Evolutionary conservation across 2,329 filamentous ascomycete genomes (phyloP).

Genomic region (Colletotrichum karsti): DNA sequence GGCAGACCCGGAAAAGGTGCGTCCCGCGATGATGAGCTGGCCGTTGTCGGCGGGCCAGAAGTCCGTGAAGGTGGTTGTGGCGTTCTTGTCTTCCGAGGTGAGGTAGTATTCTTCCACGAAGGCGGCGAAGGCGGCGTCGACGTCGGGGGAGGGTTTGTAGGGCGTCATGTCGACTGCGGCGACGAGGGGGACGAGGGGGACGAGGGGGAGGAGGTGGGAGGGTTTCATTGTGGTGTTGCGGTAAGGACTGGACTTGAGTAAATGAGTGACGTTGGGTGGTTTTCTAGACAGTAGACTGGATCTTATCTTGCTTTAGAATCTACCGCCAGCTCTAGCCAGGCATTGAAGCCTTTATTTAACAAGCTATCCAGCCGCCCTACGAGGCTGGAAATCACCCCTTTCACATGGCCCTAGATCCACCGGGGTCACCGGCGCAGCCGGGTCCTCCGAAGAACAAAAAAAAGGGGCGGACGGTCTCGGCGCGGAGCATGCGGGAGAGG

Average conservation of each 20-base stretch:
- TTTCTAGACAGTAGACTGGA: too few species aligned
- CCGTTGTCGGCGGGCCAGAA: slow-evolving; percentile 16
- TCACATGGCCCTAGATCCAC: background rate
- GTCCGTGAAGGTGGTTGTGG: slow-evolving; percentile 9
- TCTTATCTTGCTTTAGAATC: too few species aligned
- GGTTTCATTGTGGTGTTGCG: slow-evolving; percentile 8
- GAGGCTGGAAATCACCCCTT: too few species aligned
- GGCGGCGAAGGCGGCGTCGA: background rate
- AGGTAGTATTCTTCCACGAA: slow-evolving; percentile 19
- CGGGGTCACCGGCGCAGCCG: background rate
- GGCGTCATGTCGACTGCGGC: slow-evolving; percentile 9
- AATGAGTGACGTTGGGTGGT: too few species aligned
- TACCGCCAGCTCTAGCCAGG: background rate
- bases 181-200: background rate
- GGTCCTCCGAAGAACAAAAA: background rate
- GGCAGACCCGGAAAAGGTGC: background rate
- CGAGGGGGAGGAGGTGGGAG: background rate
- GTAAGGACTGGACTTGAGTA: background rate
- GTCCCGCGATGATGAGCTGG: background rate
- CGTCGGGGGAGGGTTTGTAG: slow-evolving; percentile 1
- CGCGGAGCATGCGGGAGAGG: background rate
- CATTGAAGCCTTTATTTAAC: background rate
- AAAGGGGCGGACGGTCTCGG: background rate
- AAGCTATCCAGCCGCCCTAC: background rate
- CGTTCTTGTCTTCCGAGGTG: slow-evolving; percentile 1